These are phyloP conservation scores for Phytopythium kandeliae DNA, from an alignment of 352 stramenopile genomes.

Conservation along the genomic window DNA sequence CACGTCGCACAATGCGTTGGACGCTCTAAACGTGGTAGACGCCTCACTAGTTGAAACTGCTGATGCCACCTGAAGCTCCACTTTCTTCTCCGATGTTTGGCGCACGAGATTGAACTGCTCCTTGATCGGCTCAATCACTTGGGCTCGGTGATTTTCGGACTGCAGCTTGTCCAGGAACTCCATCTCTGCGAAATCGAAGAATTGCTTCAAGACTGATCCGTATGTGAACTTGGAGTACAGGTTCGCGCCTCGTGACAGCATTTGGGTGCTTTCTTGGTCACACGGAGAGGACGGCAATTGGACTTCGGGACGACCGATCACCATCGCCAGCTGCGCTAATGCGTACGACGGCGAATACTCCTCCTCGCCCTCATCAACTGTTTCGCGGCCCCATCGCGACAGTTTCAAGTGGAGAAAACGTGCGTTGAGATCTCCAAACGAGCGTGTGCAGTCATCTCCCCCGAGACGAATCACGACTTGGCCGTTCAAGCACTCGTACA, in stretches of 20 bases:
- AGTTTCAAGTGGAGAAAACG: conserved; percentile 83
- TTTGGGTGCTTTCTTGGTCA: conserved; percentile 56
- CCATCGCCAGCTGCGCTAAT: conserved; percentile 68
- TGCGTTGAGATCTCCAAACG: conserved; percentile 69
- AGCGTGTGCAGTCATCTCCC: conserved; percentile 64
- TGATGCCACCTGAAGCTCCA: conserved; percentile 7
- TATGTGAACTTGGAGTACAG: conserved; percentile 80
- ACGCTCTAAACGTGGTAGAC: conserved; percentile 44
- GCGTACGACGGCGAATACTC: conserved; percentile 69
- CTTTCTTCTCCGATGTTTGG: conserved; percentile 1
- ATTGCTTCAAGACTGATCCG: conserved; percentile 72
- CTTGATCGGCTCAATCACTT: conserved; percentile 54
- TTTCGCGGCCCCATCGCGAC: conserved; percentile 79
- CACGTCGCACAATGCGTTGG: conserved; percentile 75
- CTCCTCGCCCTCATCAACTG: conserved; percentile 81
- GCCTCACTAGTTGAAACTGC: conserved; percentile 1
- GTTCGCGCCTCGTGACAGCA: conserved; percentile 73
- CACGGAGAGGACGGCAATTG: conserved; percentile 57
- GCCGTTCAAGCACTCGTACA: conserved; percentile 79
- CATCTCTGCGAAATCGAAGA: conserved; percentile 74
- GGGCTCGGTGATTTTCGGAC: conserved; percentile 41
- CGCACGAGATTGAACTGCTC: conserved; percentile 47
- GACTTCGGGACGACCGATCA: conserved; percentile 46
- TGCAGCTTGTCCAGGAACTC: conserved; percentile 61
- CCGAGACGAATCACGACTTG: conserved; percentile 61